Conservation (phyloP, 495 filamentous ascomycete genomes). For the Annulohypoxylon stygium region DNA sequence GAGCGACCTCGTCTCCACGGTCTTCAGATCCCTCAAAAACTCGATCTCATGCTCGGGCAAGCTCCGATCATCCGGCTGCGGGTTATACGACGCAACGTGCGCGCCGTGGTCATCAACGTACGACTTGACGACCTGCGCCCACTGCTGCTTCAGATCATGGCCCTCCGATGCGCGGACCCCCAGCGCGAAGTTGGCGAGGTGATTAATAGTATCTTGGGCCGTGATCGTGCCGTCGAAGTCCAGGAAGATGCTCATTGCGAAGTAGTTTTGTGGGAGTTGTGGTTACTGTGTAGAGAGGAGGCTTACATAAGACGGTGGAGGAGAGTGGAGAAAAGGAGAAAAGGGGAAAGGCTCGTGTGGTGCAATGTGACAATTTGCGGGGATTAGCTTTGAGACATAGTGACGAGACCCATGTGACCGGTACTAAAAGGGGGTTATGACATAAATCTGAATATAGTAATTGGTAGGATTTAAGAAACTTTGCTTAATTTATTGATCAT, state of each 20-base stretch:
- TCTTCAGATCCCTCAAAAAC: conserved; percentile 54
- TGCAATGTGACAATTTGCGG: conserved; percentile 11
- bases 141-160: conserved; percentile 46
- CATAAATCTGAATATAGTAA: not conserved
- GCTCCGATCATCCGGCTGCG: conserved; percentile 32
- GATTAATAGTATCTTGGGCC: conserved; percentile 49
- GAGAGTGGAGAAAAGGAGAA: conserved; percentile 9
- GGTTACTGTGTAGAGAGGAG: not conserved
- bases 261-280: not conserved
- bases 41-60: conserved; percentile 52
- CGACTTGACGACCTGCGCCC: conserved; percentile 54
- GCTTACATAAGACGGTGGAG: not conserved
- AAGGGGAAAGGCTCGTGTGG: not conserved
- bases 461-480: not conserved
- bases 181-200: conserved; percentile 49
- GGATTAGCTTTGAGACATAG: conserved; percentile 1
- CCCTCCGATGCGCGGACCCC: conserved; percentile 39
- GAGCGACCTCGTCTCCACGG: conserved; percentile 54
- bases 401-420: not conserved
- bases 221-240: conserved; percentile 67
- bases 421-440: conserved; percentile 8
- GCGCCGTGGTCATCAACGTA: conserved; percentile 55
- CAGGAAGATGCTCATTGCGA: conserved; percentile 57
- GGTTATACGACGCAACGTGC: conserved; percentile 51
- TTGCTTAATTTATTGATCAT: not conserved